Evolutionary conservation across 2,329 filamentous ascomycete genomes (phyloP).

Genomic region (Colletotrichum somersetense): DNA sequence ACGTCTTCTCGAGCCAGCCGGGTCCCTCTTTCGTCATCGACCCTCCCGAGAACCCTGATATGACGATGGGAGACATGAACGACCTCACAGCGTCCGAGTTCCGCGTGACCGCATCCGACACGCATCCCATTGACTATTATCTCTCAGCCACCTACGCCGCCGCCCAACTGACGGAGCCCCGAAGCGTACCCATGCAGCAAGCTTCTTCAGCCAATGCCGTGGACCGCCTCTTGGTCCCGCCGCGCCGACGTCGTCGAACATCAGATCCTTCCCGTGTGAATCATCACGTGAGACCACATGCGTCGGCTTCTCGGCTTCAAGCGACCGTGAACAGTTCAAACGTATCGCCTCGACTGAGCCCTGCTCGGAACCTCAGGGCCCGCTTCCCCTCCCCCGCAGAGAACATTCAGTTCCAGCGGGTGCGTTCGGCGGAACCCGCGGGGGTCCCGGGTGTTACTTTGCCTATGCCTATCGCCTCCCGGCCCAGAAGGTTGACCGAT

Average conservation of each 20-base stretch:
- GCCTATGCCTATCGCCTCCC: slow-evolving; percentile 21
- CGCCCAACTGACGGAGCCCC: not conserved
- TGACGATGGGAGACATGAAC: not conserved
- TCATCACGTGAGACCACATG: not conserved
- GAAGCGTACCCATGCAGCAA: not conserved
- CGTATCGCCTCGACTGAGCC: not conserved
- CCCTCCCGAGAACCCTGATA: slow-evolving; percentile 15
- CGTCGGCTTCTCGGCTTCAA: not conserved
- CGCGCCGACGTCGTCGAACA: not conserved
- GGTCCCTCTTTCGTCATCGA: slow-evolving; percentile 20
- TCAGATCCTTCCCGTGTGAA: slow-evolving; percentile 4
- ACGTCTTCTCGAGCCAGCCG: not conserved
- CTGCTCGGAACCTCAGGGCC: not conserved
- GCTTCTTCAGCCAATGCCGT: not conserved
- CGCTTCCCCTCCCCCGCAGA: not conserved
- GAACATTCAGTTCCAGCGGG: not conserved
- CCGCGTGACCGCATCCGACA: not conserved
- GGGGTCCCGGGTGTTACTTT: not conserved
- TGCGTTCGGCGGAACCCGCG: not conserved
- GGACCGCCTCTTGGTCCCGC: not conserved
- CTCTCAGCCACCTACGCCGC: not conserved
- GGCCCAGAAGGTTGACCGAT: not conserved
- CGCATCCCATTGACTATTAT: slow-evolving; percentile 24
- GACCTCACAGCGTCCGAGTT: not conserved
- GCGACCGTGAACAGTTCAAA: not conserved